These are phyloP conservation scores for Cardiospermum halicacabum DNA, from an alignment of 345 rosid species.

Conservation along the genomic window DNA sequence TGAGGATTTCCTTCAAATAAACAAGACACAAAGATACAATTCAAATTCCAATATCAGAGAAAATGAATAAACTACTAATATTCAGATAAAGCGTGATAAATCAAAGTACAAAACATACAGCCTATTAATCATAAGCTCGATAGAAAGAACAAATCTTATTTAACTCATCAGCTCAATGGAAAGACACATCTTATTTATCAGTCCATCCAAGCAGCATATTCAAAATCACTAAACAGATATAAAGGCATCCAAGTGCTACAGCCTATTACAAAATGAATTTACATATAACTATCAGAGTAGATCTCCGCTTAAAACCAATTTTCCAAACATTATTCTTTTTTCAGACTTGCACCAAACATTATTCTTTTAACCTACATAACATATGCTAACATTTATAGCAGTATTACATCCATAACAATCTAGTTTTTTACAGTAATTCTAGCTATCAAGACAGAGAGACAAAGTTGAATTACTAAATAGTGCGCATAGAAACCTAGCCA, in stretches of 20 bases:
- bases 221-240: background rate
- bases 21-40: background rate
- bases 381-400: no score
- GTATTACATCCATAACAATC: no score
- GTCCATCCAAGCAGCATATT: background rate
- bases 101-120: background rate
- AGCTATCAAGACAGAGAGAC: no score
- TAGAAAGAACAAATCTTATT: background rate
- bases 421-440: no score
- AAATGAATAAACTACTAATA: background rate
- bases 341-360: no score
- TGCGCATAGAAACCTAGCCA: no score
- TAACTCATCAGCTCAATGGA: background rate
- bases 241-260: background rate
- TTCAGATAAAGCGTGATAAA: no score
- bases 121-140: background rate
- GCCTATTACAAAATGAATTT: background rate
- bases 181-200: background rate
- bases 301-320: background rate
- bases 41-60: background rate
- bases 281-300: background rate
- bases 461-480: no score
- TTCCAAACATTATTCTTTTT: constrained; percentile 5
- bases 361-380: no score
- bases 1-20: background rate